Base-by-base conservation (phyloP, 208 protist species). In the Kentomonas sorsogonicus region DNA sequence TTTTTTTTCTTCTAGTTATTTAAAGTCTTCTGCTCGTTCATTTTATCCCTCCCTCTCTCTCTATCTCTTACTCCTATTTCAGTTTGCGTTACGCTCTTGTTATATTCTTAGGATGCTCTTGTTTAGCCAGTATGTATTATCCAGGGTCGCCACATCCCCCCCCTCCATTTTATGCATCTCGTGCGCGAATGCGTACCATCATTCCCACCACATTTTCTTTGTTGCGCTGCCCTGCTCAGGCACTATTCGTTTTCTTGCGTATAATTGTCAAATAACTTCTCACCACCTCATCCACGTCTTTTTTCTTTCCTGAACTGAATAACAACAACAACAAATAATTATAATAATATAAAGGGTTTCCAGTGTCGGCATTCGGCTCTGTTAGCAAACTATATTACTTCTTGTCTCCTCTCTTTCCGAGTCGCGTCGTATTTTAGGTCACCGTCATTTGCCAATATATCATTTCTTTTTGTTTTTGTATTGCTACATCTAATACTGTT, bases 391-490 rank as follows among this genome's bases (percentile, higher is more conserved):
- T 47, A 44, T 38, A 22, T 11, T 60, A 47, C 13, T 3, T 25
- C 44, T 20, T 60, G 1, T 54, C 5, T 2, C 7, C 0, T 30
- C 0, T 41, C 38, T 45, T n/a, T n/a, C n/a, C n/a, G n/a, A n/a
- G n/a, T n/a, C n/a, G n/a, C n/a, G n/a, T n/a, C 4, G 33, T 59
- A 36, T 48, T 51, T 59, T 5, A 26, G 33, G 23, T 23, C 11
- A 25, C 26, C 59, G 46, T 53, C 18, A 29, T 23, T 64, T 58
- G 41, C 38, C 31, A 38, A 47, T 65, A 44, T 56, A n/a, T 69
- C 16, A 31, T 39, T 43, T 34, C 31, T 66, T 30, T 27, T 46
- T 39, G 27, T 0, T 46, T 18, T 39, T 58, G 2, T 18, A 20
- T 4, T n/a, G n/a, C n/a, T n/a, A n/a, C n/a, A n/a, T n/a, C n/a